A percentile compares a stretch with the other conserved stretches of the same genome.
These are phyloP conservation scores for Vicia sativa DNA, from an alignment of 306 rosid species.

Conservation along the genomic window DNA sequence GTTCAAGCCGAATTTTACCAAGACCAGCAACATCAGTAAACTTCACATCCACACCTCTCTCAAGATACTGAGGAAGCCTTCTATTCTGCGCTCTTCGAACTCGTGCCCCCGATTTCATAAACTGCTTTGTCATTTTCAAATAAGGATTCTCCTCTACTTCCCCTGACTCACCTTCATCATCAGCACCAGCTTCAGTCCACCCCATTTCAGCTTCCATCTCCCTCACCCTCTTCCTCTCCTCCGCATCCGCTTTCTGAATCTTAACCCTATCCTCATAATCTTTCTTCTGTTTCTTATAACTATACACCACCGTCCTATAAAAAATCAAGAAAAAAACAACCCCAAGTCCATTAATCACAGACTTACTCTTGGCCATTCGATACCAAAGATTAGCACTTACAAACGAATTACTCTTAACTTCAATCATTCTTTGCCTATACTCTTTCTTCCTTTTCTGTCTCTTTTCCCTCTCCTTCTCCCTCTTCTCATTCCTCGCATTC, in stretches of 20 bases:
- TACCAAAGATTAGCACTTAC: slow-evolving; percentile 60
- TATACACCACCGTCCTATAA: slow-evolving; percentile 81
- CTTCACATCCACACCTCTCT: slow-evolving; percentile 93
- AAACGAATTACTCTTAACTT: slow-evolving; percentile 44
- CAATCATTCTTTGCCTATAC: slow-evolving; percentile 49
- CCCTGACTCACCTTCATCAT: slow-evolving; percentile 65
- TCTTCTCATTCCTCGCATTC: slow-evolving; percentile 54
- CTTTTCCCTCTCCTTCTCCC: slow-evolving; percentile 59
- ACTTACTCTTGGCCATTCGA: slow-evolving; percentile 54
- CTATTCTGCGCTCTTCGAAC: slow-evolving; percentile 76
- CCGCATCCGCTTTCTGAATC: slow-evolving; percentile 92
- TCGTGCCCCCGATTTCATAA: slow-evolving; percentile 96
- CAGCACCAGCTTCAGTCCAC: slow-evolving; percentile 50
- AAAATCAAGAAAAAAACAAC: slow-evolving; percentile 69
- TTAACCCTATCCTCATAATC: slow-evolving; percentile 93
- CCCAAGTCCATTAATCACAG: slow-evolving; percentile 64
- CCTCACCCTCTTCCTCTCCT: slow-evolving; percentile 87
- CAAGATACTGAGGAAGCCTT: slow-evolving; percentile 85
- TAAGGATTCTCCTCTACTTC: slow-evolving; percentile 77
- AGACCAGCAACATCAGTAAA: slow-evolving; percentile 94
- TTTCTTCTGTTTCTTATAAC: slow-evolving; percentile 85
- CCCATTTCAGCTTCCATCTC: slow-evolving; percentile 75
- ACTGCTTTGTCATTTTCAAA: slow-evolving; percentile 89
- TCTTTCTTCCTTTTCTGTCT: slow-evolving; percentile 53
- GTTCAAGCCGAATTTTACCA: slow-evolving; percentile 95